Evolutionary conservation across 2,329 filamentous ascomycete genomes (phyloP), one percentile per base, ranked within the genome.

Genomic region (Biscogniauxia mediterranea): DNA sequence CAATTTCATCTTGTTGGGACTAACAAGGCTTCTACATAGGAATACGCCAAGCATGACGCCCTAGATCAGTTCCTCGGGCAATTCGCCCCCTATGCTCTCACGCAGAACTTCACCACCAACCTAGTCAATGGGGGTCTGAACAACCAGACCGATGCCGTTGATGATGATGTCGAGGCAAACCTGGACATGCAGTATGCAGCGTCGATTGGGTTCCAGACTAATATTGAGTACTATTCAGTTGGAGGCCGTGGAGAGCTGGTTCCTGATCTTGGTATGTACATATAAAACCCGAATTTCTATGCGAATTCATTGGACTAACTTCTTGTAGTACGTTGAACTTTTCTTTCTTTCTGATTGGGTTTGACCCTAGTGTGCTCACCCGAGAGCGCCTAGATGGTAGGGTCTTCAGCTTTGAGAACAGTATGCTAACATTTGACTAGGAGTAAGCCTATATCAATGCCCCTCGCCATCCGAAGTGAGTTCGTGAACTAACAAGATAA

Each of bases 101-200:
- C 79, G 2, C 76, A 81, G 53, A 82, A 80, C 55, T 89, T 89
- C 72, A 80, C 80, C 2, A 81, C 85, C 11, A 72, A 81, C 13
- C 78, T 79, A 15, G 82, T 89, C 63, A 85, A 85, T 60, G 80
- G 81, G 13, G 87, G 85, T 0, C 68, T 80, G 5, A 80, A 85
- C 60, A 75, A 80, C 6, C 81, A 85, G 66, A 68, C 70, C 66
- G 75, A 80, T 7, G 65, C 68, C 1, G 68, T 70, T 1, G 74
- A 78, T 66, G 79, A 67, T 13, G 70, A 78, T 61, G 68, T 75
- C 0, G 86, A 89, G 68, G 85, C 83, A 46, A 85, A 83, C 59
- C 73, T 88, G 26, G 85, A 89, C 67, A 79, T 85, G 4, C 81
- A 88, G 64, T 83, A 85, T 51, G 80, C 83, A 4, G 69, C 83